These are phyloP conservation scores for Boletus rex-veris DNA, from an alignment of 768 basidiomycete species.

Conservation along the genomic window DNA sequence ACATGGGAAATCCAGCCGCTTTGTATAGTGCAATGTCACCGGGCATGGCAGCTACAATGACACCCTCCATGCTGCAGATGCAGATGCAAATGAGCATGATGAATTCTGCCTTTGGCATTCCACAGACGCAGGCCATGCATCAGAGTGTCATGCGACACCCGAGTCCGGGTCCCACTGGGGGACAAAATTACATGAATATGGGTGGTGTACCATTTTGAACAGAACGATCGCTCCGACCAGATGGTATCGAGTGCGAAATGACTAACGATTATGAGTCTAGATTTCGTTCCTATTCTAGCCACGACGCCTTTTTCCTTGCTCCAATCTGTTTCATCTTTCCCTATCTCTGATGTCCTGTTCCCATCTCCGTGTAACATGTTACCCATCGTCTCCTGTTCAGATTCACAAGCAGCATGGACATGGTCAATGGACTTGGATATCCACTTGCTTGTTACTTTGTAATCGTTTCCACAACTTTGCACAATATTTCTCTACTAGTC, in stretches of 20 bases:
- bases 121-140: slow-evolving; percentile 73
- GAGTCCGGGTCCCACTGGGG: slow-evolving; percentile 54
- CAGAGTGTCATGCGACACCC: slow-evolving; percentile 83
- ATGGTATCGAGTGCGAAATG: slow-evolving; percentile 4
- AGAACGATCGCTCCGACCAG: slow-evolving; percentile 6
- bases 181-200: slow-evolving; percentile 46
- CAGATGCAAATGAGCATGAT: slow-evolving; percentile 48
- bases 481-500: slow-evolving; percentile 11
- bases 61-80: slow-evolving; percentile 41
- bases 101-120: slow-evolving; percentile 48
- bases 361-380: slow-evolving; percentile 26
- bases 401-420: slow-evolving; percentile 33
- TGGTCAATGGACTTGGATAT: slow-evolving; percentile 55
- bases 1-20: slow-evolving; percentile 44
- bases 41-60: slow-evolving; percentile 28
- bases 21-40: slow-evolving; percentile 32
- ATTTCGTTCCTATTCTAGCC: slow-evolving; percentile 21
- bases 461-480: slow-evolving; percentile 31
- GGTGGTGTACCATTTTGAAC: slow-evolving; percentile 33
- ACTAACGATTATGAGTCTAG: slow-evolving; percentile 22
- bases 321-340: slow-evolving; percentile 16
- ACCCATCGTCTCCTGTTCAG: slow-evolving; percentile 29
- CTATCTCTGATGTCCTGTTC: slow-evolving; percentile 17
- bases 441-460: slow-evolving; percentile 51
- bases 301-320: slow-evolving; percentile 5